A percentile compares a stretch with the other conserved stretches of the same genome.
phyloP scores from a whole-genome alignment of 805 yeast genomes.

The Schwanniomyces polymorphus region DNA sequence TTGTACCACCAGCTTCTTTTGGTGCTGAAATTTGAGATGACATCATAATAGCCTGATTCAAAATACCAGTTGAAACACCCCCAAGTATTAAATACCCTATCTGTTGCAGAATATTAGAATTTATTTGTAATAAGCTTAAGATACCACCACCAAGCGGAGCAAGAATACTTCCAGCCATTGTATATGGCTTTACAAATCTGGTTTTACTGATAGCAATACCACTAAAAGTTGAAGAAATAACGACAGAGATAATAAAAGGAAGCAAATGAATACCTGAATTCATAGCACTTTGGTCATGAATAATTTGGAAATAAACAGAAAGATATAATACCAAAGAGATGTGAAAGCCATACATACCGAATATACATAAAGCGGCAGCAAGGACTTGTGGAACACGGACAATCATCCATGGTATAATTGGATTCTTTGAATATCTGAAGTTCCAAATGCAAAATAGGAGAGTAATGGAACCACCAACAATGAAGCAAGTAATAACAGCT shows the following conservation, averaged over 20 bases:
- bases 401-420: slow-evolving; percentile 48
- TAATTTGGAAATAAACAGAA: slow-evolving; percentile 50
- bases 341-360: slow-evolving; percentile 35
- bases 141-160: slow-evolving; percentile 47
- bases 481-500: slow-evolving; percentile 48
- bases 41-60: slow-evolving; percentile 45
- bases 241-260: slow-evolving; percentile 43
- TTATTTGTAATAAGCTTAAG: slow-evolving; percentile 36
- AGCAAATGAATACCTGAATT: slow-evolving; percentile 46
- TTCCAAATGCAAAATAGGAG: slow-evolving; percentile 42
- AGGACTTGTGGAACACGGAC: slow-evolving; percentile 35
- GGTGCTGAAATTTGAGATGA: slow-evolving; percentile 52
- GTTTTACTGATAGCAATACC: slow-evolving; percentile 41
- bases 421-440: slow-evolving; percentile 40
- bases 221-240: slow-evolving; percentile 29
- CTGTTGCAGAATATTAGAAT: slow-evolving; percentile 33
- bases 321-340: slow-evolving; percentile 26
- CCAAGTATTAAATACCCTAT: slow-evolving; percentile 47
- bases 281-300: slow-evolving; percentile 41
- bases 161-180: slow-evolving; percentile 31
- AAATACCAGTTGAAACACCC: slow-evolving; percentile 50
- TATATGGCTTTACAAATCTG: slow-evolving; percentile 42
- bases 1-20: slow-evolving; percentile 48
- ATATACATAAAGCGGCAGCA: slow-evolving; percentile 35
- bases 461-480: slow-evolving; percentile 41